Percentiles rank a stretch among this genome's conserved stretches.
Conservation (phyloP, 306 rosid genomes). For the Lotus japonicus region DNA sequence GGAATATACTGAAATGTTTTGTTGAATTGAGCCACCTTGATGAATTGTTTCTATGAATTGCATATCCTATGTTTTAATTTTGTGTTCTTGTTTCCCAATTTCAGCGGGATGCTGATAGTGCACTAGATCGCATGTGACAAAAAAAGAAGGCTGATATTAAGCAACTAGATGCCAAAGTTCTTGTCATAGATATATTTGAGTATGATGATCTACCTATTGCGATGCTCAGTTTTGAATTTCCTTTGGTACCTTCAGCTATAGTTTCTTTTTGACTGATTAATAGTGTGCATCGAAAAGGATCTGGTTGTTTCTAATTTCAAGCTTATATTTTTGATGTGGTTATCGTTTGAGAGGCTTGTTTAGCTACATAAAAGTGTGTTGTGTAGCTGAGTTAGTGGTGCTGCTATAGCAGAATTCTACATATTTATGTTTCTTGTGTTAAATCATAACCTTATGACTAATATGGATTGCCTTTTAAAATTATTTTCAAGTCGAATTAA, state of each 20-base stretch:
- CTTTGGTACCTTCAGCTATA: background rate
- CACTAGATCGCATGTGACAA: slow-evolving; percentile 49
- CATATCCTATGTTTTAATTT: background rate
- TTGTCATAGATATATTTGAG: slow-evolving; percentile 17
- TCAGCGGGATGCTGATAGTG: slow-evolving; percentile 62
- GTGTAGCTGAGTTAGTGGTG: background rate
- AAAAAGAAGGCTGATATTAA: slow-evolving; percentile 44
- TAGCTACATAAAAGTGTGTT: too few species aligned
- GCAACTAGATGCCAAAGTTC: slow-evolving; percentile 28
- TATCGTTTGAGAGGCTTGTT: background rate
- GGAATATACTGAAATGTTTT: background rate
- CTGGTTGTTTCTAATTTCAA: background rate
- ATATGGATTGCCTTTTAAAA: too few species aligned
- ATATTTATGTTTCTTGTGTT: too few species aligned
- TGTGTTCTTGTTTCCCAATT: background rate
- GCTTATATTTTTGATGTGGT: too few species aligned
- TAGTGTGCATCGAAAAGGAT: background rate
- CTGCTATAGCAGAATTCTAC: too few species aligned
- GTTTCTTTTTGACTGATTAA: too few species aligned
- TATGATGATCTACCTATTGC: background rate
- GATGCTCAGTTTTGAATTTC: background rate
- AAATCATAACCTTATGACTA: too few species aligned
- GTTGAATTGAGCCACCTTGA: background rate
- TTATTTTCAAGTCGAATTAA: too few species aligned
- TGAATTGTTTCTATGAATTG: background rate